These are phyloP conservation scores for Alternaria sp. DNA, from an alignment of 2,329 filamentous ascomycete species.

Conservation along the genomic window DNA sequence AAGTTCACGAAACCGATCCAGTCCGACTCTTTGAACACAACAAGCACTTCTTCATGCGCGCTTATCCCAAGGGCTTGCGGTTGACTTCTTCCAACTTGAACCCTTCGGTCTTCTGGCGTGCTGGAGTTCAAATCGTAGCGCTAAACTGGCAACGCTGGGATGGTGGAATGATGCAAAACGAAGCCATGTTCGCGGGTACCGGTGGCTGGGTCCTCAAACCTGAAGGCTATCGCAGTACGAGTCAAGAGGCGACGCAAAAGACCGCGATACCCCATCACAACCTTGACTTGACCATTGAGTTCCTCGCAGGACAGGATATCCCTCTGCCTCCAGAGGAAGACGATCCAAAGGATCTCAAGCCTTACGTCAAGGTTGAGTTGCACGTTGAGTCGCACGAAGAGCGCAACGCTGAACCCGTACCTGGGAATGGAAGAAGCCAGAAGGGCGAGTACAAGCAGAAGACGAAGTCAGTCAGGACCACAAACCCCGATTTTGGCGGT, in stretches of 20 bases:
- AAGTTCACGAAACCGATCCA: constrained; percentile 66
- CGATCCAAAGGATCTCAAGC: constrained; percentile 69
- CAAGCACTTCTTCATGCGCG: constrained; percentile 80
- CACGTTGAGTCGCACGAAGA: constrained; percentile 75
- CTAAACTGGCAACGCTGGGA: constrained; percentile 94
- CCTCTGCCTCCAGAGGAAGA: constrained; percentile 68
- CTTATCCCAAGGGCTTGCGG: constrained; percentile 84
- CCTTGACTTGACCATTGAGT: constrained; percentile 73
- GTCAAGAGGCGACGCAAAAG: constrained; percentile 51
- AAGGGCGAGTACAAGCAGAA: constrained; percentile 60
- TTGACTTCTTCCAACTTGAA: constrained; percentile 88
- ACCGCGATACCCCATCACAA: constrained; percentile 61
- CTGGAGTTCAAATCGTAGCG: constrained; percentile 88
- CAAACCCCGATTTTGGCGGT: constrained; percentile 56
- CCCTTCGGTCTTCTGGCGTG: constrained; percentile 83
- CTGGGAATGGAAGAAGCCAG: constrained; percentile 61
- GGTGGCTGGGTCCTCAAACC: constrained; percentile 89
- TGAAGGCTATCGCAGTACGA: constrained; percentile 68
- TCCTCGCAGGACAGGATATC: constrained; percentile 80
- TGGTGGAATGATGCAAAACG: constrained; percentile 94
- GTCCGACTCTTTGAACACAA: constrained; percentile 80
- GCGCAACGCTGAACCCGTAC: constrained; percentile 52
- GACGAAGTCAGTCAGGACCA: constrained; percentile 55
- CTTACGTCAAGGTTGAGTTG: constrained; percentile 80
- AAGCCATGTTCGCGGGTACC: constrained; percentile 86